These are phyloP conservation scores for Nemania abortiva DNA, from an alignment of 2,329 filamentous ascomycete genomes.

Conservation along the genomic window DNA sequence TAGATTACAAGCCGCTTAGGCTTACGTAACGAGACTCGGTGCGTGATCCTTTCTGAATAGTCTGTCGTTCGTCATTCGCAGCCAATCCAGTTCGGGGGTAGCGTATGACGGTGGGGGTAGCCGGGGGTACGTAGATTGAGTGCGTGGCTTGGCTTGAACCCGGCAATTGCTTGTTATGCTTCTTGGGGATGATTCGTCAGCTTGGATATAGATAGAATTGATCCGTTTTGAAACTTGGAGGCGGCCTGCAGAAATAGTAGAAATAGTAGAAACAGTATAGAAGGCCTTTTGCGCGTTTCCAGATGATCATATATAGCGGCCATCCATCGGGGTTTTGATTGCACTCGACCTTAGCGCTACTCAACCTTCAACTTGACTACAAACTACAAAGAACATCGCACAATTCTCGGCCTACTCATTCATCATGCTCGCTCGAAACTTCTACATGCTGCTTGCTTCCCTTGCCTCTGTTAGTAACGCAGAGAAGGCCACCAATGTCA, in stretches of 20 bases:
- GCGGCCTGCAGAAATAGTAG: neutral
- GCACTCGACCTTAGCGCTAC: no score
- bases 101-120: neutral
- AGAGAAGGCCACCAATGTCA: conserved; percentile 2
- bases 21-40: conserved; percentile 12
- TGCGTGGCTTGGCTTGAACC: conserved; percentile 15
- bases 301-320: conserved; percentile 12
- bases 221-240: neutral
- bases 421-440: conserved; percentile 17
- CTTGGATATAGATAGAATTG: neutral
- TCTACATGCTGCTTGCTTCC: conserved; percentile 9
- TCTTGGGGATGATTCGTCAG: conserved; percentile 6
- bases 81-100: neutral
- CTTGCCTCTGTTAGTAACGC: conserved; percentile 8
- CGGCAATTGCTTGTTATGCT: conserved; percentile 6
- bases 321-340: neutral
- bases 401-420: neutral
- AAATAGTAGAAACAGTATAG: conserved; percentile 1
- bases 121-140: conserved; percentile 20
- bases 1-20: neutral
- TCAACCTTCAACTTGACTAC: neutral
- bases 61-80: neutral
- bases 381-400: conserved; percentile 7
- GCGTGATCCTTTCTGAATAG: neutral
- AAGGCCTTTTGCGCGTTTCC: neutral